Percentiles rank a stretch among this genome's conserved stretches.
These are phyloP conservation scores for Hippophae rhamnoides DNA, from an alignment of 306 rosid species.

Conservation along the genomic window DNA sequence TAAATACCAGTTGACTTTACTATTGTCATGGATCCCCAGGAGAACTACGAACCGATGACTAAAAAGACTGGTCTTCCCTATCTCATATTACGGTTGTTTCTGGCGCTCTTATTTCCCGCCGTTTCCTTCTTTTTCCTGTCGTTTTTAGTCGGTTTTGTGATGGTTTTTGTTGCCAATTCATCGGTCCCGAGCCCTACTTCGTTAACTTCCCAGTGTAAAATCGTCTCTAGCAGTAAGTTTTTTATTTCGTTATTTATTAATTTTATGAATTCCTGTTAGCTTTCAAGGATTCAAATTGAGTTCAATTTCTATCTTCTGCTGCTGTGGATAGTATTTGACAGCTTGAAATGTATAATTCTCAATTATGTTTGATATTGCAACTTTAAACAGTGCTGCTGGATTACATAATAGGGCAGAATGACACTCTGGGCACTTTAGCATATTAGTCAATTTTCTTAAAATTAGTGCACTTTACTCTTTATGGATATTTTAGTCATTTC, in stretches of 20 bases:
- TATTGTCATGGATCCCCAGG: conserved; percentile 51
- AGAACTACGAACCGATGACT: conserved; percentile 8
- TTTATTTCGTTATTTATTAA: neutral
- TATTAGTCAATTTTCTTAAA: too few relatives aligned
- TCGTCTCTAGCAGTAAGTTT: conserved; percentile 70
- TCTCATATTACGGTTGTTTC: conserved; percentile 33
- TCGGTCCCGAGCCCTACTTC: conserved; percentile 49
- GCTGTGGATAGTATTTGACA: neutral
- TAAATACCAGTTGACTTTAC: neutral
- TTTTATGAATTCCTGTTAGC: neutral
- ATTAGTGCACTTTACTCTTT: too few relatives aligned
- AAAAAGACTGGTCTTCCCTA: conserved; percentile 17
- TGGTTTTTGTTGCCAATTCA: conserved; percentile 38
- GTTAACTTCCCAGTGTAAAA: conserved; percentile 70
- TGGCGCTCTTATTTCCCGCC: conserved; percentile 37
- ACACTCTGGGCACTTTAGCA: too few relatives aligned
- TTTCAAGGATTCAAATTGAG: neutral
- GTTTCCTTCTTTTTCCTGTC: conserved; percentile 35
- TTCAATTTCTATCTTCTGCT: neutral
- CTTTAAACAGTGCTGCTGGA: neutral
- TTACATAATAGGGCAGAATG: too few relatives aligned
- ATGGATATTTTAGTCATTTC: too few relatives aligned
- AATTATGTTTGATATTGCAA: neutral
- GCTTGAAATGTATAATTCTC: neutral
- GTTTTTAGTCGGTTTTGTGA: conserved; percentile 33